Percentiles rank a stretch among this genome's conserved stretches.
phyloP scores from a whole-genome alignment of 805 yeast genomes.

The Millerozyma acaciae region DNA sequence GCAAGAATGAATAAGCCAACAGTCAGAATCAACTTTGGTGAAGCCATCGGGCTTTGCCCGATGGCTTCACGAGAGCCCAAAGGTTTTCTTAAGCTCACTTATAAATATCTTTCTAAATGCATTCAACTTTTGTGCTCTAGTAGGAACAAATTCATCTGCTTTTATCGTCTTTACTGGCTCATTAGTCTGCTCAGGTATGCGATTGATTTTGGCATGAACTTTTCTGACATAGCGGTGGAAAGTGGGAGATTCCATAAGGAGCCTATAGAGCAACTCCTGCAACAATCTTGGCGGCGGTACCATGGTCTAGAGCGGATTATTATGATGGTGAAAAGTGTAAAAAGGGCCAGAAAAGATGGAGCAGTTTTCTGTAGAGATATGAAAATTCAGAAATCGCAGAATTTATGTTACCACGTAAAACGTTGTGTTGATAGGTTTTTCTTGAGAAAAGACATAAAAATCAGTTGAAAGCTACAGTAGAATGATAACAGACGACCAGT shows the following conservation, averaged over 20 bases:
- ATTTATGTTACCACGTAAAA: slow-evolving; percentile 2
- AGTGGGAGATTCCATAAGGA: slow-evolving; percentile 52
- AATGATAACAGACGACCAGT: slow-evolving; percentile 84
- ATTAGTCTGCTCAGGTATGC: slow-evolving; percentile 44
- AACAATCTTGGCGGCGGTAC: slow-evolving; percentile 20
- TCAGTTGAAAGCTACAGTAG: no score
- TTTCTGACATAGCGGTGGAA: slow-evolving; percentile 62
- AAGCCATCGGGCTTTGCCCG: no score
- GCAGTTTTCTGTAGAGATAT: no score
- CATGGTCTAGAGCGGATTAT: no score
- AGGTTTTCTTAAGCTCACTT: slow-evolving; percentile 55
- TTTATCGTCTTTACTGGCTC: slow-evolving; percentile 16
- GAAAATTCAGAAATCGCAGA: no score
- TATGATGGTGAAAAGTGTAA: no score
- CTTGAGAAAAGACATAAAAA: no score
- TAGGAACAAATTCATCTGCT: slow-evolving; percentile 41
- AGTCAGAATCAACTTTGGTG: no score
- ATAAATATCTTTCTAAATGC: slow-evolving; percentile 58
- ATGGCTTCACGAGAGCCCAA: no score
- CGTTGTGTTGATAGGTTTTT: no score
- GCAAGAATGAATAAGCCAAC: no score
- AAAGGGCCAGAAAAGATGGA: no score
- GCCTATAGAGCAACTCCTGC: slow-evolving; percentile 43
- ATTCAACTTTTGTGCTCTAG: slow-evolving; percentile 49
- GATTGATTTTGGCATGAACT: slow-evolving; percentile 61